phyloP scores from a whole-genome alignment of 2,329 filamentous ascomycete genomes.

The Emmonsia crescens region DNA sequence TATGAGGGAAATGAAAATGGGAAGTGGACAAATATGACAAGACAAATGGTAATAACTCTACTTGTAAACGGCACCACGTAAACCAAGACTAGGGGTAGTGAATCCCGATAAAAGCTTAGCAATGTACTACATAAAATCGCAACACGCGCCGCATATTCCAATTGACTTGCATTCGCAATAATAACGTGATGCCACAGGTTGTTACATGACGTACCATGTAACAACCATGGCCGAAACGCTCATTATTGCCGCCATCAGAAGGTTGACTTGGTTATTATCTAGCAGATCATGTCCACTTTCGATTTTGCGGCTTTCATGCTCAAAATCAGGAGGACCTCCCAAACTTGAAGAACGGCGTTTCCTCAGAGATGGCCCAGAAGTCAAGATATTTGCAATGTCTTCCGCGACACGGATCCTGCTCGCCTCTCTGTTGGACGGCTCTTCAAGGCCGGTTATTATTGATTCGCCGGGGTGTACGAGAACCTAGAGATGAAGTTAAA shows the following conservation, averaged over 20 bases:
- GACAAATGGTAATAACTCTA: background rate
- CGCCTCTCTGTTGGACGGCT: conserved; percentile 12
- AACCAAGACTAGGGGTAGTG: background rate
- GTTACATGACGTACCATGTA: conserved; percentile 21
- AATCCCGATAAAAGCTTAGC: background rate
- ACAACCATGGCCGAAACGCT: conserved; percentile 65
- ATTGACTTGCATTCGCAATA: background rate
- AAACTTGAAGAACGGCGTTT: background rate
- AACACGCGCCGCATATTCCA: background rate
- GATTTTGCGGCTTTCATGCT: conserved; percentile 50
- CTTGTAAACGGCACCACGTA: background rate
- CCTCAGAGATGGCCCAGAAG: conserved; percentile 16
- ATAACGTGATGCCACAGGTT: background rate
- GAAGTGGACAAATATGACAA: background rate
- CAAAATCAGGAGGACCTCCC: conserved; percentile 9
- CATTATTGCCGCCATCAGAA: conserved; percentile 77
- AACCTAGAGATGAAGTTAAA: conserved; percentile 18
- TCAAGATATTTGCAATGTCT: conserved; percentile 18
- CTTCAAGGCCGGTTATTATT: conserved; percentile 13
- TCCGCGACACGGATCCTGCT: conserved; percentile 21
- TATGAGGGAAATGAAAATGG: background rate
- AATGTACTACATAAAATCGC: background rate
- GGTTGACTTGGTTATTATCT: conserved; percentile 93
- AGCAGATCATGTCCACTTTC: conserved; percentile 63
- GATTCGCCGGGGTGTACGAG: conserved; percentile 27